Evolutionary conservation across 768 basidiomycete genomes (phyloP).

Genomic region (Glaciozyma antarctica): DNA sequence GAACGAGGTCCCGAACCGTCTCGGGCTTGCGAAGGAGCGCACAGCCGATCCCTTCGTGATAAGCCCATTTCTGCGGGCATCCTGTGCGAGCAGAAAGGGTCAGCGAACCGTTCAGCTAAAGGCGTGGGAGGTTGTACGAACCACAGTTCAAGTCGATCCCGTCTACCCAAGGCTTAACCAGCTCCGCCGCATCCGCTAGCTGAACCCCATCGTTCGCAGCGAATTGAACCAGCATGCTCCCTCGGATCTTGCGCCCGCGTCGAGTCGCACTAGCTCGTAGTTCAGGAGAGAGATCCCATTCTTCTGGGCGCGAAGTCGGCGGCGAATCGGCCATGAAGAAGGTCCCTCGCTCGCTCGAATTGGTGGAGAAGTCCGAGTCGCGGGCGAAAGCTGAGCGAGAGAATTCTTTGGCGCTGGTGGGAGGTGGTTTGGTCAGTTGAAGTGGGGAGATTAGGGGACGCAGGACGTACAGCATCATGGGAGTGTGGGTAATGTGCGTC

Average conservation of each 20-base stretch:
- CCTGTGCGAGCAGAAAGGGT: slow-evolving; percentile 26
- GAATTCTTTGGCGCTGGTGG: slow-evolving; percentile 41
- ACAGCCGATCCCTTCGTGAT: slow-evolving; percentile 44
- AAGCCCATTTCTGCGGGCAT: slow-evolving; percentile 46
- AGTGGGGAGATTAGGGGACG: not conserved
- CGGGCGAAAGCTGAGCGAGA: slow-evolving; percentile 43
- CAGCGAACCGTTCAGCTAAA: not conserved
- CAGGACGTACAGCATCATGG: slow-evolving; percentile 41
- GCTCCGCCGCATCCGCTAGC: slow-evolving; percentile 45
- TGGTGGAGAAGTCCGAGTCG: slow-evolving; percentile 44
- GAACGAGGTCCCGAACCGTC: slow-evolving; percentile 44
- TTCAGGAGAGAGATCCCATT: slow-evolving; percentile 9
- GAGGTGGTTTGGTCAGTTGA: not conserved
- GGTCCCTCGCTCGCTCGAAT: slow-evolving; percentile 41
- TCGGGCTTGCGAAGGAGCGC: slow-evolving; percentile 46
- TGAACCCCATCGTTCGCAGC: slow-evolving; percentile 42
- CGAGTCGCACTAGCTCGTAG: slow-evolving; percentile 2
- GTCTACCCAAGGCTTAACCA: slow-evolving; percentile 44
- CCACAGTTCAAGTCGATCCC: slow-evolving; percentile 47
- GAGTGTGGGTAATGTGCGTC: slow-evolving; percentile 45
- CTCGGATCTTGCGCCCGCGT: slow-evolving; percentile 38
- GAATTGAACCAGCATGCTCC: slow-evolving; percentile 45
- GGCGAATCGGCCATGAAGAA: slow-evolving; percentile 39
- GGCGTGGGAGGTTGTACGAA: not conserved
- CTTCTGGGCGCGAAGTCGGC: slow-evolving; percentile 1